Evolutionary conservation across 345 rosid genomes (phyloP).

Genomic region (Eucalyptus curtisii): DNA sequence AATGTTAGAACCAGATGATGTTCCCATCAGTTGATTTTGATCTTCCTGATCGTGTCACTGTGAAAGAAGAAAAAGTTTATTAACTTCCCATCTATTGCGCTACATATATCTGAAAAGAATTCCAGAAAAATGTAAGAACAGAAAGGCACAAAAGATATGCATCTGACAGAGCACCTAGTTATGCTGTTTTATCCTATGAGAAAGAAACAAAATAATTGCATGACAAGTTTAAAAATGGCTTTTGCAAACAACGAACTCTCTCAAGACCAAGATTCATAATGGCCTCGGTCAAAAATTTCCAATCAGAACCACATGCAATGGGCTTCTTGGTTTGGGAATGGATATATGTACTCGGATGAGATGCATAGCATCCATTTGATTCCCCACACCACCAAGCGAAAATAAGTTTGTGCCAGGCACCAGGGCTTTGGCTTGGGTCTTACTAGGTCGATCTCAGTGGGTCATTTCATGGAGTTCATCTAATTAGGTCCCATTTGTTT

Average conservation of each 20-base stretch:
- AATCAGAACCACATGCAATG: background rate
- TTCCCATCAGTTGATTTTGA: constrained; percentile 41
- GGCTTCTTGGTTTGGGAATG: background rate
- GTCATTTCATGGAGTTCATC: background rate
- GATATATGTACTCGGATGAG: background rate
- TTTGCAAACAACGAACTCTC: background rate
- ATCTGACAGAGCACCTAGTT: background rate
- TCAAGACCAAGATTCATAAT: background rate
- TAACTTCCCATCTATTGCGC: background rate
- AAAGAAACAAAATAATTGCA: background rate
- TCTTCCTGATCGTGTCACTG: background rate
- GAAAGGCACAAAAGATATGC: background rate
- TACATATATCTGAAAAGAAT: background rate
- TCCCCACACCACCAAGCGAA: background rate
- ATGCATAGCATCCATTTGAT: background rate
- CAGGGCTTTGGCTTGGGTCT: background rate
- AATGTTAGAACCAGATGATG: constrained; percentile 85
- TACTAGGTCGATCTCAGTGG: background rate
- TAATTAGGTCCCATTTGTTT: background rate
- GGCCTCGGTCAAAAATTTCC: background rate
- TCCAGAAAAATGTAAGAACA: background rate
- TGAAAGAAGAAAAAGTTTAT: background rate
- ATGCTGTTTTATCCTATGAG: background rate
- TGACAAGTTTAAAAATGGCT: background rate
- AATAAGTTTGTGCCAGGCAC: background rate